Percentiles rank a stretch among this genome's conserved stretches.
Conservation (phyloP, 257 asterid genomes). For the Ligustrum vulgare region DNA sequence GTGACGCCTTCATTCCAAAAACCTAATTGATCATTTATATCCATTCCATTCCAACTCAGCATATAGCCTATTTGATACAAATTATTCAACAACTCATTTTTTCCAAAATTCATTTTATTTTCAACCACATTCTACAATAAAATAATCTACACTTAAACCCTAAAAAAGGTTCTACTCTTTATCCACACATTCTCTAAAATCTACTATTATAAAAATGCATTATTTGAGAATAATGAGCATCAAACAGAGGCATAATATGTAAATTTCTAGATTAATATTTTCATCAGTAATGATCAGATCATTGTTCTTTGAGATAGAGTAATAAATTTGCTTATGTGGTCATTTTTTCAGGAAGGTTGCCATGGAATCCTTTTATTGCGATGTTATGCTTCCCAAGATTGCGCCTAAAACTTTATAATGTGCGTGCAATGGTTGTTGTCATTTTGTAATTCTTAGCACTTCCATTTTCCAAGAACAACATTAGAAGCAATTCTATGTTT, state of each 20-base stretch:
- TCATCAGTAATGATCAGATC: background rate
- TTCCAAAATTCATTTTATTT: no score
- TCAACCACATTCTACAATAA: no score
- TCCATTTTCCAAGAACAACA: background rate
- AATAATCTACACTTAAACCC: no score
- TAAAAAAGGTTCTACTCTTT: no score
- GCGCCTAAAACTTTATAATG: slow-evolving; percentile 22
- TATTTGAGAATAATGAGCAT: no score
- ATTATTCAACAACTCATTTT: no score
- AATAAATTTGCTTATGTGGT: slow-evolving; percentile 19
- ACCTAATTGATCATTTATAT: background rate
- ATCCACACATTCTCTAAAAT: no score
- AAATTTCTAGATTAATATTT: background rate
- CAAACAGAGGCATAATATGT: no score
- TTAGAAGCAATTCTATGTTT: background rate
- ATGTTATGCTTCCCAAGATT: slow-evolving; percentile 85
- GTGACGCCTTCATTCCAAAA: background rate
- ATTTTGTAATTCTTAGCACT: background rate
- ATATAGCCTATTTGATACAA: background rate
- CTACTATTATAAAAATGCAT: no score
- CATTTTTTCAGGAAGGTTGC: no score
- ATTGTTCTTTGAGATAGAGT: slow-evolving; percentile 6
- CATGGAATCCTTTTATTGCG: slow-evolving; percentile 68
- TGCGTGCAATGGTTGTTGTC: background rate
- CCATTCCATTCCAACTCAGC: background rate